Evolutionary conservation across 345 rosid species (phyloP).

Genomic region (Hevea brasiliensis): DNA sequence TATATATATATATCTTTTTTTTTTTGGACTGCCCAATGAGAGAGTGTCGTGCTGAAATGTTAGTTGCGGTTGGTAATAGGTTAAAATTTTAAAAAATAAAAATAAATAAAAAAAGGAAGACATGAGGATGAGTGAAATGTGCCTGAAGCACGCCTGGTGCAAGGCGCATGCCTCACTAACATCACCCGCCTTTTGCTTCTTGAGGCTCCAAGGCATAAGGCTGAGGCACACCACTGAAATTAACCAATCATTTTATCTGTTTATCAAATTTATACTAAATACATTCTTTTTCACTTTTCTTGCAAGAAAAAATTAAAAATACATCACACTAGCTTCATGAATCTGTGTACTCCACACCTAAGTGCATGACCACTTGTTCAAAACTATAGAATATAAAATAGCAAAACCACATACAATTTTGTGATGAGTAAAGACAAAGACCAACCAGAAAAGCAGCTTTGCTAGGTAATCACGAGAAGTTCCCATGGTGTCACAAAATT

Average conservation of each 20-base stretch:
- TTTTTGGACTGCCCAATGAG: too few relatives aligned
- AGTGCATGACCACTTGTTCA: neutral
- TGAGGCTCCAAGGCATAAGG: too few relatives aligned
- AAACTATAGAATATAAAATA: too few relatives aligned
- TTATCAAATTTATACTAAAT: neutral
- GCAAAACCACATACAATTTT: neutral
- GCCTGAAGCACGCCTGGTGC: too few relatives aligned
- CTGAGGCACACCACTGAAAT: neutral
- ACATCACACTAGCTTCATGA: neutral
- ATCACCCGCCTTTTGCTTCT: too few relatives aligned
- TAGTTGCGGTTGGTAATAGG: too few relatives aligned
- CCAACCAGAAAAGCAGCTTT: slow-evolving; percentile 88
- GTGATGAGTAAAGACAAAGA: slow-evolving; percentile 6
- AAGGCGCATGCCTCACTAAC: too few relatives aligned
- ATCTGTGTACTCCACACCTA: neutral
- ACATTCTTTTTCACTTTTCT: neutral
- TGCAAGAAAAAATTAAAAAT: neutral
- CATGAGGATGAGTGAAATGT: too few relatives aligned
- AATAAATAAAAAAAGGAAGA: too few relatives aligned
- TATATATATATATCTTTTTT: too few relatives aligned
- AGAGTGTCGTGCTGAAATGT: too few relatives aligned
- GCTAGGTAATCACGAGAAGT: slow-evolving; percentile 91
- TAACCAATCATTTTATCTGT: neutral
- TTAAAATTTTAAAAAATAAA: too few relatives aligned
- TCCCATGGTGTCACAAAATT: slow-evolving; percentile 42